Percentiles rank a stretch among this genome's conserved stretches.
Conservation (phyloP, 2,329 filamentous ascomycete genomes). For the Diaporthe citrichinensis region DNA sequence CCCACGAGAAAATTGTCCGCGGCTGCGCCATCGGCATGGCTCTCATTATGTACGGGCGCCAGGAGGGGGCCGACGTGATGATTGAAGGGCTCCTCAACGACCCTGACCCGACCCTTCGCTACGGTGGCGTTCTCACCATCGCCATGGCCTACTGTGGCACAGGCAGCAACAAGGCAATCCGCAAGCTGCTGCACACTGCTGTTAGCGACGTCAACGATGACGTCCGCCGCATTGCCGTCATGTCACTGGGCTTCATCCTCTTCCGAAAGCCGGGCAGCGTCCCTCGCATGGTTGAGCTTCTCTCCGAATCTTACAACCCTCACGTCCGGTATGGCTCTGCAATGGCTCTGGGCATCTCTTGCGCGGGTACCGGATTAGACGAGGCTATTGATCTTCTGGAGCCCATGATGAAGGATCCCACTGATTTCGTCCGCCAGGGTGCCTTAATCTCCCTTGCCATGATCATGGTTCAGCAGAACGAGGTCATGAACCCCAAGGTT, state of each 20-base stretch:
- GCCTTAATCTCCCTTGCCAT: conserved; percentile 94
- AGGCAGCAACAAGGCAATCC: conserved; percentile 98
- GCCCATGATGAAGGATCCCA: conserved; percentile 99
- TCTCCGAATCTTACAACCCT: conserved; percentile 98
- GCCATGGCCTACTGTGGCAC: conserved; percentile 97
- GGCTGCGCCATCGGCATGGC: conserved; percentile 97
- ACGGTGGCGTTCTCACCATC: conserved; percentile 99
- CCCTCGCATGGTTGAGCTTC: conserved; percentile 97
- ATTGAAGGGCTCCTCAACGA: conserved; percentile 95
- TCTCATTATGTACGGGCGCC: conserved; percentile 96
- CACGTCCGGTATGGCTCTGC: conserved; percentile 98
- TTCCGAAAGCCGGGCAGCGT: conserved; percentile 98
- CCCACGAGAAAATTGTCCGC: conserved; percentile 98
- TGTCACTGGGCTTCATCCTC: conserved; percentile 97
- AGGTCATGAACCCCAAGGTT: conserved; percentile 98
- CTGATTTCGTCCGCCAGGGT: conserved; percentile 97
- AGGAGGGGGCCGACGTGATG: conserved; percentile 94
- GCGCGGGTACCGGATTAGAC: conserved; percentile 93
- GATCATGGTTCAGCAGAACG: conserved; percentile 99
- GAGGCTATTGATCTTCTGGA: conserved; percentile 97
- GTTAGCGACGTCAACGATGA: conserved; percentile 99
- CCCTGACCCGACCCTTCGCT: conserved; percentile 92
- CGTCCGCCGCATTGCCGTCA: conserved; percentile 94
- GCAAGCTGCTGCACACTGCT: conserved; percentile 93
- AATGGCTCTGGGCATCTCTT: conserved; percentile 98